Percentiles rank a stretch among this genome's conserved stretches.
These are phyloP conservation scores for Penstemon newberryi DNA, from an alignment of 257 asterid genomes.

Conservation along the genomic window DNA sequence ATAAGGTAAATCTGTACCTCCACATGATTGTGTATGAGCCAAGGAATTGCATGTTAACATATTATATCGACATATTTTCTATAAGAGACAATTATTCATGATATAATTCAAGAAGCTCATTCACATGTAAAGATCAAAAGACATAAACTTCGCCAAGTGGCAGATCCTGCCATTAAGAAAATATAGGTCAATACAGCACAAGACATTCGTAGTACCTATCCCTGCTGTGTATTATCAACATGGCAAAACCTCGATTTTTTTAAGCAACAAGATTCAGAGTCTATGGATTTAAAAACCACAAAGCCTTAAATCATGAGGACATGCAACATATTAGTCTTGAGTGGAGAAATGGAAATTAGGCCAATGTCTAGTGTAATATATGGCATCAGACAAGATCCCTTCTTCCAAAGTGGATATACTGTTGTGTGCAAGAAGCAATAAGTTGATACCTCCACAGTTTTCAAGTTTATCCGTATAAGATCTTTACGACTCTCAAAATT, in stretches of 20 bases:
- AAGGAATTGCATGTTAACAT: conserved; percentile 2
- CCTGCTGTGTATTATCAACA: neutral
- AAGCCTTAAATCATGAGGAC: conserved; percentile 5
- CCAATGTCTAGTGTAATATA: neutral
- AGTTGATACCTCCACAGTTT: conserved; percentile 81
- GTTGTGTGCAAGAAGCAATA: neutral
- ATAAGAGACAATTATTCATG: neutral
- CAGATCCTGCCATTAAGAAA: neutral
- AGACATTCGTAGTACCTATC: neutral
- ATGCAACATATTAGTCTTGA: neutral
- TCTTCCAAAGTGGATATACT: conserved; percentile 1
- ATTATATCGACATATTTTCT: neutral
- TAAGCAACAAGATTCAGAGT: neutral
- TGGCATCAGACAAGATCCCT: neutral
- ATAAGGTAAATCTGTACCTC: too few relatives aligned
- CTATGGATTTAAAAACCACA: neutral
- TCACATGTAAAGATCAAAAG: neutral
- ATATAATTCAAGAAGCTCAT: neutral
- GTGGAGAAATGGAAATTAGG: neutral
- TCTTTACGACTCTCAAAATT: conserved; percentile 88
- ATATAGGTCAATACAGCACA: neutral
- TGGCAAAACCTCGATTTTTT: neutral
- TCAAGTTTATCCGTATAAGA: conserved; percentile 82
- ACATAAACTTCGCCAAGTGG: neutral
- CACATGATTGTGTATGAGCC: neutral